A percentile compares a stretch with the other conserved stretches of the same genome.
Conservation (phyloP, 257 asterid species). For the Przewalskia tangutica region DNA sequence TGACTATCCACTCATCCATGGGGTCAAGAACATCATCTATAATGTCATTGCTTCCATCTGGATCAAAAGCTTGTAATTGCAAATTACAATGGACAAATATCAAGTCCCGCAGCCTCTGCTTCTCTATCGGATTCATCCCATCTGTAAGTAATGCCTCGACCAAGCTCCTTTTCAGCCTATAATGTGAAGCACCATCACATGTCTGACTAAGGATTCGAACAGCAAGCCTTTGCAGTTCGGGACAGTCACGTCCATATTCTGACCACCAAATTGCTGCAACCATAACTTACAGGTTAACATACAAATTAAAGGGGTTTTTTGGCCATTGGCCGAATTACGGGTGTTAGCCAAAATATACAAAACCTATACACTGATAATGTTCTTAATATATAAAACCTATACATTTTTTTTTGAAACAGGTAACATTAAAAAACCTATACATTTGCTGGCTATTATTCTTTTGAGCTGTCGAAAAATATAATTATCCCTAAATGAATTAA, state of each 20-base stretch:
- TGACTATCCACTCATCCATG: slow-evolving; percentile 21
- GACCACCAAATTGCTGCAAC: slow-evolving; percentile 60
- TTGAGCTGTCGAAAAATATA: too few relatives aligned
- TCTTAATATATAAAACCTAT: too few relatives aligned
- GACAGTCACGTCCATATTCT: slow-evolving; percentile 31
- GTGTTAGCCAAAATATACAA: too few relatives aligned
- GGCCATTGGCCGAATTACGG: too few relatives aligned
- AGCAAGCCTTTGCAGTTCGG: slow-evolving; percentile 44
- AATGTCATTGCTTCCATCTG: not conserved
- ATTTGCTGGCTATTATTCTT: too few relatives aligned
- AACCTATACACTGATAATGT: too few relatives aligned
- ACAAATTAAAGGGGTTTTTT: too few relatives aligned
- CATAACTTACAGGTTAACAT: not conserved
- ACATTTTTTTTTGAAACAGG: too few relatives aligned
- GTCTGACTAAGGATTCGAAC: slow-evolving; percentile 47
- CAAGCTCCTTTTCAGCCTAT: slow-evolving; percentile 15
- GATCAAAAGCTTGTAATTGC: slow-evolving; percentile 26
- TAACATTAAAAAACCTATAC: too few relatives aligned
- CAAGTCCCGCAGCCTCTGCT: slow-evolving; percentile 14
- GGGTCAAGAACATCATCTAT: slow-evolving; percentile 7
- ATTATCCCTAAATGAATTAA: not conserved
- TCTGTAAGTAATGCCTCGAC: slow-evolving; percentile 8
- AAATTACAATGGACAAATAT: slow-evolving; percentile 31
- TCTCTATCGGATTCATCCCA: slow-evolving; percentile 18
- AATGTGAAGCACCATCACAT: slow-evolving; percentile 41